phyloP scores from a whole-genome alignment of 768 basidiomycete genomes.

The Tulasnella sp. region DNA sequence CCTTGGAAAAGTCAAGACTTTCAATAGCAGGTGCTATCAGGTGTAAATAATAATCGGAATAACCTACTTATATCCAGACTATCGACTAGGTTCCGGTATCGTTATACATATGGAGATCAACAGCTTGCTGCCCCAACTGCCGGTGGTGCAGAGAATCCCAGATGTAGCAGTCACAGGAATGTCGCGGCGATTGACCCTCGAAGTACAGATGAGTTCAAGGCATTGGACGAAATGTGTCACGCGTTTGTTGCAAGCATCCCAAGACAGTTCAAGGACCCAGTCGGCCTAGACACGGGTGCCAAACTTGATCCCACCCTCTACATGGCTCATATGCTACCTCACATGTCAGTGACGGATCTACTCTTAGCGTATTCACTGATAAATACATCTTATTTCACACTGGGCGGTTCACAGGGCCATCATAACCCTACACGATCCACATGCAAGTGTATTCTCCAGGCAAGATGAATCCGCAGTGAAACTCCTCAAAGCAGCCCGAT shows the following conservation, averaged over 20 bases:
- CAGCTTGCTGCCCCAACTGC: background rate
- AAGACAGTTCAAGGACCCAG: slow-evolving; percentile 41
- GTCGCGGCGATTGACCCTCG: slow-evolving; percentile 22
- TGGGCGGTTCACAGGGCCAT: background rate
- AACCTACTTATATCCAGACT: too few species aligned
- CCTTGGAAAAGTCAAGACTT: slow-evolving; percentile 32
- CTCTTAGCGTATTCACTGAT: background rate
- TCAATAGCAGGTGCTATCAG: slow-evolving; percentile 2
- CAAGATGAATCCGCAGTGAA: background rate
- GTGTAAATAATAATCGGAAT: background rate
- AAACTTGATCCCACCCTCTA: background rate
- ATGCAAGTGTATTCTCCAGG: background rate
- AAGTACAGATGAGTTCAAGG: slow-evolving; percentile 48
- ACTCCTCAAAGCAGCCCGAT: background rate
- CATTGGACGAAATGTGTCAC: slow-evolving; percentile 44
- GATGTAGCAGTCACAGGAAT: slow-evolving; percentile 22
- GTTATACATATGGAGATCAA: too few species aligned
- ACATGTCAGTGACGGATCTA: background rate
- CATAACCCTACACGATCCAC: background rate
- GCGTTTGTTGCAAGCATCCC: slow-evolving; percentile 52
- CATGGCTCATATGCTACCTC: background rate
- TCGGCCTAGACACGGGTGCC: slow-evolving; percentile 27
- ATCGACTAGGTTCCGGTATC: background rate
- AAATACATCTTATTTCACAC: background rate
- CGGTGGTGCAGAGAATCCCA: slow-evolving; percentile 28